Conservation (phyloP, 495 filamentous ascomycete genomes). For the Hyaloscypha hepaticicola region DNA sequence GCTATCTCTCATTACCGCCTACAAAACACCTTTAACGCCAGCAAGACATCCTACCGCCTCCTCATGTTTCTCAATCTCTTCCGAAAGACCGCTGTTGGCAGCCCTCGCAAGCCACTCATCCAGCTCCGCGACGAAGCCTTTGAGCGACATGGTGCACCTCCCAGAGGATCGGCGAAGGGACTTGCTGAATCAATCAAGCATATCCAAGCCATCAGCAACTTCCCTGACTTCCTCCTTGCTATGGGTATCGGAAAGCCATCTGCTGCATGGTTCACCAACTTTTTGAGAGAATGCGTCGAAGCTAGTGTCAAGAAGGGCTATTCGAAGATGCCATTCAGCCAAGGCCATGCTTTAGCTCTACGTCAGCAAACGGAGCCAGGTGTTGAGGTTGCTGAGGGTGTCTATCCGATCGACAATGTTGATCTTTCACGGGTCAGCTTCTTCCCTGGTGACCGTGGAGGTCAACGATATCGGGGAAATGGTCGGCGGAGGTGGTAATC, state of each 20-base stretch:
- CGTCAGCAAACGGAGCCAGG: constrained; percentile 29
- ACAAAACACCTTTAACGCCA: constrained; percentile 45
- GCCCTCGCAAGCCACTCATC: constrained; percentile 35
- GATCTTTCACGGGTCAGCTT: neutral
- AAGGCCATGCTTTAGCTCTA: constrained; percentile 32
- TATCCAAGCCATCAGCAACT: constrained; percentile 43
- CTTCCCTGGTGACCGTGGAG: neutral
- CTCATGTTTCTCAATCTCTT: constrained; percentile 55
- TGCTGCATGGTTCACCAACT: constrained; percentile 34
- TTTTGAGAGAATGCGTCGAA: constrained; percentile 40
- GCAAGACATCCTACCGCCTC: constrained; percentile 48
- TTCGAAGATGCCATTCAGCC: constrained; percentile 35
- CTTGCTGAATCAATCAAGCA: constrained; percentile 43
- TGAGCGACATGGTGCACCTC: constrained; percentile 47
- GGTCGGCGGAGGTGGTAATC: neutral
- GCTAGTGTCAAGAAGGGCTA: constrained; percentile 45
- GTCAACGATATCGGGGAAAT: neutral
- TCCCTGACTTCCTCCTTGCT: constrained; percentile 42
- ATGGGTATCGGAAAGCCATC: constrained; percentile 42
- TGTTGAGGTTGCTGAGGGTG: constrained; percentile 27
- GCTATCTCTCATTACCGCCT: constrained; percentile 46
- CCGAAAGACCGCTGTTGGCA: constrained; percentile 42
- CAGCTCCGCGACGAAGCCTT: constrained; percentile 47
- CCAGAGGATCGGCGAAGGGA: constrained; percentile 39
- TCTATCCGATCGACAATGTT: neutral